These are phyloP conservation scores for Hypericum perforatum DNA, from an alignment of 345 rosid species.

Conservation along the genomic window DNA sequence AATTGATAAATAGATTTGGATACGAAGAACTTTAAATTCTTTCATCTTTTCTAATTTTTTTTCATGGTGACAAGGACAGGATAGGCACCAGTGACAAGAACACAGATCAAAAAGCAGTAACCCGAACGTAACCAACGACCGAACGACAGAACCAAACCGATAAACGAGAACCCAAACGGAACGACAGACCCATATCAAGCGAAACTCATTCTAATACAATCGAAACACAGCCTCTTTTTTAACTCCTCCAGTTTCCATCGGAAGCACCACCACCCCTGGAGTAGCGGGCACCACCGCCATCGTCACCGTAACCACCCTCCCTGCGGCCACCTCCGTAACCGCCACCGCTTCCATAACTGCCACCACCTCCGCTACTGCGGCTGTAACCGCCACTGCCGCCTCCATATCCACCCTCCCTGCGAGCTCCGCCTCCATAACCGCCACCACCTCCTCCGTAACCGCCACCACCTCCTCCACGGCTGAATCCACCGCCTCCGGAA, in stretches of 20 bases:
- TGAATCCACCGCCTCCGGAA: slow-evolving; percentile 30
- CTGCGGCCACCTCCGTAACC: slow-evolving; percentile 23
- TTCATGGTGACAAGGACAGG: no score
- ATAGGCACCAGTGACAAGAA: no score
- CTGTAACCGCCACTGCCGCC: slow-evolving; percentile 28
- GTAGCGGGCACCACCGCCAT: slow-evolving; percentile 26
- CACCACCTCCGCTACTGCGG: slow-evolving; percentile 32
- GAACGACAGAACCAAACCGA: no score
- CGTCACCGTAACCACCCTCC: slow-evolving; percentile 14
- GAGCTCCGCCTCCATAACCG: slow-evolving; percentile 22
- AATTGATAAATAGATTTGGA: no score
- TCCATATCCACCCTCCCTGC: slow-evolving; percentile 35
- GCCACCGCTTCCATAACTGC: slow-evolving; percentile 19
- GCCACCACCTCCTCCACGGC: slow-evolving; percentile 24
- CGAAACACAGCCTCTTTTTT: slow-evolving; percentile 4
- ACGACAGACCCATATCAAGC: no score
- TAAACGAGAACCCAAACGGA: no score
- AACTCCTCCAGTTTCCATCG: slow-evolving; percentile 53
- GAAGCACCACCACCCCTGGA: slow-evolving; percentile 37
- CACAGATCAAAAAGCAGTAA: no score
- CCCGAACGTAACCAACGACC: no score
- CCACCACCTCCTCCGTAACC: not conserved
- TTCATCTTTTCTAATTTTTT: no score
- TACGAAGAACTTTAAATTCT: no score
- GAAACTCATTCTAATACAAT: no score